Evolutionary conservation across 768 basidiomycete genomes (phyloP).

Genomic region (Lactarius quietus): DNA sequence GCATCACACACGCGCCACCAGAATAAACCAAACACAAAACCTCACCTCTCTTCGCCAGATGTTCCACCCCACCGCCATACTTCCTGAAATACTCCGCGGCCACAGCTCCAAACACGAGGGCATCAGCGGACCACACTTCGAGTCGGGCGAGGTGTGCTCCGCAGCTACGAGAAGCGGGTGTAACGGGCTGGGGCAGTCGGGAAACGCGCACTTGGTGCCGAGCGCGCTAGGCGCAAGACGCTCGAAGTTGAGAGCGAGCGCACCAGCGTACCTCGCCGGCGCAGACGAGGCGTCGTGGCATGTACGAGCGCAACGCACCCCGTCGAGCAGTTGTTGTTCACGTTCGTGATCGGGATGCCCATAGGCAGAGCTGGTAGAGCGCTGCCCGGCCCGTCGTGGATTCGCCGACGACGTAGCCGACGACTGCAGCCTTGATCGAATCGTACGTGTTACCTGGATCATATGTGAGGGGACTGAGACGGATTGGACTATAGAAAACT

Average conservation of each 20-base stretch:
- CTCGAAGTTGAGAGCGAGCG: constrained; percentile 83
- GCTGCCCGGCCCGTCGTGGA: constrained; percentile 78
- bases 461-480: background rate
- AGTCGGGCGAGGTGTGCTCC: constrained; percentile 48
- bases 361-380: constrained; percentile 79
- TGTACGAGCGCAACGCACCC: constrained; percentile 77
- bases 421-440: constrained; percentile 64
- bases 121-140: constrained; percentile 65
- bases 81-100: constrained; percentile 73
- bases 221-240: constrained; percentile 77
- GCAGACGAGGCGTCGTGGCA: too few relatives aligned
- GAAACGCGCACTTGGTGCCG: constrained; percentile 51
- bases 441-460: constrained; percentile 66
- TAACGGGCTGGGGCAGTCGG: constrained; percentile 48
- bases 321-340: constrained; percentile 87
- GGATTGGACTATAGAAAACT: background rate
- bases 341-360: constrained; percentile 78
- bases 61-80: constrained; percentile 62
- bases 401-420: constrained; percentile 76
- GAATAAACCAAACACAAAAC: background rate
- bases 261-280: constrained; percentile 61
- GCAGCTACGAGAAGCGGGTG: constrained; percentile 43
- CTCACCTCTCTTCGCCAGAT: constrained; percentile 75
- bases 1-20: background rate
- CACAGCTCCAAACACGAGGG: constrained; percentile 74